These are phyloP conservation scores for Omphalea diandra DNA, from an alignment of 441 rosid genomes.

Conservation along the genomic window DNA sequence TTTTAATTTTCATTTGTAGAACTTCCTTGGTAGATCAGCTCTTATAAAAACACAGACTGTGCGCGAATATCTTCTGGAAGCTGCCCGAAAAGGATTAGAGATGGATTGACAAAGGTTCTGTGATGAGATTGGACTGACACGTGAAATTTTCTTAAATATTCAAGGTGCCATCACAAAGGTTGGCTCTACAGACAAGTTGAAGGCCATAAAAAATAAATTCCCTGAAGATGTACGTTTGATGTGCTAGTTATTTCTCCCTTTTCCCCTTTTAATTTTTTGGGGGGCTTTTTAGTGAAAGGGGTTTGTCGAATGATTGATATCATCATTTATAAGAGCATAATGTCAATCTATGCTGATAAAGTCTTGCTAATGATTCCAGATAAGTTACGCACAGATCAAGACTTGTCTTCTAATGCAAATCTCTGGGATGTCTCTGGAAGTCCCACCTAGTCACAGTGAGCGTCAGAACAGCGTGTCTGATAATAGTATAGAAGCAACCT, in stretches of 20 bases:
- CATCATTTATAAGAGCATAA: background rate
- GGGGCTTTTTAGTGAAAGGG: background rate
- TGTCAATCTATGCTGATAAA: background rate
- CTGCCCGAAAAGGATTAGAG: slow-evolving; percentile 39
- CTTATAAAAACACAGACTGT: slow-evolving; percentile 52
- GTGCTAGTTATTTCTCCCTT: background rate
- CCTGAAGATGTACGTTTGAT: slow-evolving; percentile 40
- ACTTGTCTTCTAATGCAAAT: slow-evolving; percentile 34
- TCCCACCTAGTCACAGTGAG: slow-evolving; percentile 14
- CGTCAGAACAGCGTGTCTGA: slow-evolving; percentile 9
- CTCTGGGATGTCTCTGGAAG: slow-evolving; percentile 30
- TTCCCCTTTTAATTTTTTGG: background rate
- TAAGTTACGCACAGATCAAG: slow-evolving; percentile 46
- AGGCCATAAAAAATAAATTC: slow-evolving; percentile 47
- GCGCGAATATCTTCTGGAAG: slow-evolving; percentile 43
- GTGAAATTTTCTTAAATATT: slow-evolving; percentile 33
- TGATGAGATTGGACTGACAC: slow-evolving; percentile 37
- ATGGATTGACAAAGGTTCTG: slow-evolving; percentile 42
- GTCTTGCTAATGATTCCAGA: slow-evolving; percentile 28
- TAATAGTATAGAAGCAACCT: slow-evolving; percentile 13
- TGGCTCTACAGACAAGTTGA: slow-evolving; percentile 46
- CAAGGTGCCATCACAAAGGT: slow-evolving; percentile 39
- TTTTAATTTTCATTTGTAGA: slow-evolving; percentile 27
- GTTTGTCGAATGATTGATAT: background rate
- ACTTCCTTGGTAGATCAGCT: slow-evolving; percentile 42